phyloP scores from a whole-genome alignment of 2,329 filamentous ascomycete genomes.

The Coleophoma eucalyptorum region DNA sequence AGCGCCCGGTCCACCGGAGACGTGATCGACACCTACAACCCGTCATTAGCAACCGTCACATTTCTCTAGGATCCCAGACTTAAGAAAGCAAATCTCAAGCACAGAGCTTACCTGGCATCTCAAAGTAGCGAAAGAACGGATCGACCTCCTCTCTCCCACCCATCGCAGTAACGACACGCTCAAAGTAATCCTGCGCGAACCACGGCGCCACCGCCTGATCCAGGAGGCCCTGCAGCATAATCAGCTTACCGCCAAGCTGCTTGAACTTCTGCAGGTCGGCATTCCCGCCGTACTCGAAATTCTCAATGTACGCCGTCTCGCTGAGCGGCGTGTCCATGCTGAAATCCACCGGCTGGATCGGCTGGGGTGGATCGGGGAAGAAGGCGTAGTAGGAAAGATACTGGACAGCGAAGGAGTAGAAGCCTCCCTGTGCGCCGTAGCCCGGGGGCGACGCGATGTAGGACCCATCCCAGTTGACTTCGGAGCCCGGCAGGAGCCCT shows the following conservation, averaged over 20 bases:
- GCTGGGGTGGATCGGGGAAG: not conserved
- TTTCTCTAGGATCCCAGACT: too few species aligned
- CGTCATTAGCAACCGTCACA: too few species aligned
- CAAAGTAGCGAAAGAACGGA: constrained; percentile 1
- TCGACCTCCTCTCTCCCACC: not conserved
- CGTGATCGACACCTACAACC: not conserved
- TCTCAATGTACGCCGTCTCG: not conserved
- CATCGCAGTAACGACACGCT: not conserved
- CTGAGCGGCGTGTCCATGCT: not conserved
- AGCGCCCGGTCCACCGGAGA: not conserved
- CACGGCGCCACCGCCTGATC: not conserved
- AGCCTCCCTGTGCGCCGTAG: not conserved
- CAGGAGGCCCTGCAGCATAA: not conserved
- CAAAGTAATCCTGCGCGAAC: not conserved
- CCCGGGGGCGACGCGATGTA: not conserved
- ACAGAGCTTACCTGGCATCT: not conserved
- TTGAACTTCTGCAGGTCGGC: not conserved
- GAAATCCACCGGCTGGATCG: not conserved
- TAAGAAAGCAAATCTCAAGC: too few species aligned
- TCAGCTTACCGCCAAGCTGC: not conserved
- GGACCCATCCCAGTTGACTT: not conserved
- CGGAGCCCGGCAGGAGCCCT: not conserved
- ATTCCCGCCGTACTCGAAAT: constrained; percentile 1
- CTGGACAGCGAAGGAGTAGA: not conserved
- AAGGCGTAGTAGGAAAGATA: not conserved